Evolutionary conservation across 768 basidiomycete species (phyloP).

Genomic region (Collybia mongolica): DNA sequence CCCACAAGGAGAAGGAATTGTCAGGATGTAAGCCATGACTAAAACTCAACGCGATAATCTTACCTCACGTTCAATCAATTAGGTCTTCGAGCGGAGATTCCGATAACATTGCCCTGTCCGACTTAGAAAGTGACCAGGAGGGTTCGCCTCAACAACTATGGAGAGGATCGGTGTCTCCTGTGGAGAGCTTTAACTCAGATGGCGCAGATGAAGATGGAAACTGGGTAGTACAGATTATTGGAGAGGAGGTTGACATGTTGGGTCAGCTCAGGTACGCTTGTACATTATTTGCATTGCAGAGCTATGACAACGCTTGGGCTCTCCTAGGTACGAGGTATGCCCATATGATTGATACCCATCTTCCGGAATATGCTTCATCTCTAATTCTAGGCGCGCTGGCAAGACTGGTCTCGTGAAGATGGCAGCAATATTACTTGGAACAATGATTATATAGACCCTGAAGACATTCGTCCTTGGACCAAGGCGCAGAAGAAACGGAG

Average conservation of each 20-base stretch:
- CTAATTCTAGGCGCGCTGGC: slow-evolving; percentile 48
- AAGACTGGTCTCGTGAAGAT: slow-evolving; percentile 46
- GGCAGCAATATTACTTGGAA: slow-evolving; percentile 59
- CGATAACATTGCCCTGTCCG: neutral
- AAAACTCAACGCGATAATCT: too few relatives aligned
- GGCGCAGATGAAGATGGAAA: slow-evolving; percentile 22
- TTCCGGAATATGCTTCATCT: neutral
- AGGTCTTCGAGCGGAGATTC: neutral
- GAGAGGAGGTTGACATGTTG: slow-evolving; percentile 35
- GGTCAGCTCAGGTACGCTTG: slow-evolving; percentile 28
- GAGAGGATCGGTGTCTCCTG: slow-evolving; percentile 19
- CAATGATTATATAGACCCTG: slow-evolving; percentile 15
- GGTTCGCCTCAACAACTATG: slow-evolving; percentile 6
- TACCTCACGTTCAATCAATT: too few relatives aligned
- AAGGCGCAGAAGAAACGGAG: slow-evolving; percentile 28
- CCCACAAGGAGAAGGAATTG: too few relatives aligned
- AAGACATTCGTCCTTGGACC: slow-evolving; percentile 30
- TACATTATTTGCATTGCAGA: neutral
- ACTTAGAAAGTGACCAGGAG: neutral
- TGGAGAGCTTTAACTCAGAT: slow-evolving; percentile 26
- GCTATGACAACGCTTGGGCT: neutral
- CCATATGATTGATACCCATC: neutral
- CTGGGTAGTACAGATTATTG: slow-evolving; percentile 34
- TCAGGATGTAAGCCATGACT: too few relatives aligned
- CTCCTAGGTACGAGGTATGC: slow-evolving; percentile 30